A percentile compares a stretch with the other conserved stretches of the same genome.
Evolutionary conservation across 495 filamentous ascomycete species (phyloP).

Genomic region (Tuber calosporum): DNA sequence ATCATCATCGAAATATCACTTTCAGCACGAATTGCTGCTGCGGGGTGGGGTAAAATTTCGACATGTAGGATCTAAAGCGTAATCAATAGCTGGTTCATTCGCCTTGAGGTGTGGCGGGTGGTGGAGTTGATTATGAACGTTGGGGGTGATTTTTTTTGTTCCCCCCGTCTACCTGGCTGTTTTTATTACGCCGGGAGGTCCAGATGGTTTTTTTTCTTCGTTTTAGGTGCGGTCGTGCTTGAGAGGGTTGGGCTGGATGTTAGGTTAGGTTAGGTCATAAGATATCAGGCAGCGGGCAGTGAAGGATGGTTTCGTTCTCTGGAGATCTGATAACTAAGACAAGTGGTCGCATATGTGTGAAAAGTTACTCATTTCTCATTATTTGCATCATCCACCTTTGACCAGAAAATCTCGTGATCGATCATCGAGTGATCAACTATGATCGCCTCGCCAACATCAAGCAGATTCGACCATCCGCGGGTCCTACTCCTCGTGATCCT

Average conservation of each 20-base stretch:
- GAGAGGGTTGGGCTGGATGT: neutral
- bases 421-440: neutral
- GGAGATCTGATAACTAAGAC: neutral
- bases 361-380: neutral
- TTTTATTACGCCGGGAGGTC: neutral
- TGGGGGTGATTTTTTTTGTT: too few species aligned
- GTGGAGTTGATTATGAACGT: neutral
- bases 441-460: neutral
- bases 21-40: too few species aligned
- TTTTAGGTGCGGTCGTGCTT: neutral
- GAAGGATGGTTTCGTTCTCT: neutral
- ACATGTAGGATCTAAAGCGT: too few species aligned
- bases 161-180: neutral
- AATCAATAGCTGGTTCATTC: too few species aligned
- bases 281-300: neutral
- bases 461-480: neutral
- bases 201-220: neutral
- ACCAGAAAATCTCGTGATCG: neutral
- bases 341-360: neutral
- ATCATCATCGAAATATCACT: too few species aligned
- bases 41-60: too few species aligned
- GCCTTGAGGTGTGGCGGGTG: too few species aligned
- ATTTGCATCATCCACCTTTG: slow-evolving; percentile 5
- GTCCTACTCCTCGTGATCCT: neutral
- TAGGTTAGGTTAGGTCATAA: neutral